phyloP scores from a whole-genome alignment of 2,329 filamentous ascomycete species.

The Diaporthe caulivora region DNA sequence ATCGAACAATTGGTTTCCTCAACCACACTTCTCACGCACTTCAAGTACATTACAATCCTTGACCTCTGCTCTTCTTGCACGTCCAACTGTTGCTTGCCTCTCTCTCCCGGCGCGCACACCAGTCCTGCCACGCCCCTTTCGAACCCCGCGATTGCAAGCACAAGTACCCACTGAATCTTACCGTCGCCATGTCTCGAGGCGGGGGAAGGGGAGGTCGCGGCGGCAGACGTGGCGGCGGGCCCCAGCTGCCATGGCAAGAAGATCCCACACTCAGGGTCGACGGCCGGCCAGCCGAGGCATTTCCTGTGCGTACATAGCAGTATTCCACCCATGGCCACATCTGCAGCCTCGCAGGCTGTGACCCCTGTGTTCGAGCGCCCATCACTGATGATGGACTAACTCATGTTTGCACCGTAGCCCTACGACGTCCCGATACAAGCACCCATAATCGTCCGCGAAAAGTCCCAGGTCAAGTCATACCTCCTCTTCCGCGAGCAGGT shows the following conservation, averaged over 20 bases:
- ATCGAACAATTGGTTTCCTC: not conserved
- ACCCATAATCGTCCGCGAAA: constrained; percentile 58
- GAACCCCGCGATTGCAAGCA: not conserved
- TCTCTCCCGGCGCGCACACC: not conserved
- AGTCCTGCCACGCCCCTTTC: not conserved
- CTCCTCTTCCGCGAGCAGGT: constrained; percentile 69
- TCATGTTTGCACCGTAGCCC: constrained; percentile 51
- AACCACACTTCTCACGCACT: not conserved
- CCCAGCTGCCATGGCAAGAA: constrained; percentile 66
- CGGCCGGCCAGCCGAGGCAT: constrained; percentile 69
- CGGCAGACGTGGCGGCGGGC: constrained; percentile 59
- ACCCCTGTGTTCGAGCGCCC: not conserved
- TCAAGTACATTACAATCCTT: not conserved
- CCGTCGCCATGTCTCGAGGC: constrained; percentile 62
- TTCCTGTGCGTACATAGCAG: constrained; percentile 58
- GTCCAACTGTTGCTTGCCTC: not conserved
- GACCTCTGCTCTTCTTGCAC: not conserved
- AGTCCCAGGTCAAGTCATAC: constrained; percentile 62
- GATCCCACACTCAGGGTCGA: constrained; percentile 63
- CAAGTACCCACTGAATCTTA: not conserved
- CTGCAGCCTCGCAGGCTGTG: not conserved
- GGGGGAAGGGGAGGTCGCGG: constrained; percentile 64
- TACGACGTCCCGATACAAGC: constrained; percentile 63
- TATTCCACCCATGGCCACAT: too few species aligned
- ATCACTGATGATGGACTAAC: not conserved